Evolutionary conservation across 306 rosid species (phyloP).

Genomic region (Trichosanthes cucumerina): DNA sequence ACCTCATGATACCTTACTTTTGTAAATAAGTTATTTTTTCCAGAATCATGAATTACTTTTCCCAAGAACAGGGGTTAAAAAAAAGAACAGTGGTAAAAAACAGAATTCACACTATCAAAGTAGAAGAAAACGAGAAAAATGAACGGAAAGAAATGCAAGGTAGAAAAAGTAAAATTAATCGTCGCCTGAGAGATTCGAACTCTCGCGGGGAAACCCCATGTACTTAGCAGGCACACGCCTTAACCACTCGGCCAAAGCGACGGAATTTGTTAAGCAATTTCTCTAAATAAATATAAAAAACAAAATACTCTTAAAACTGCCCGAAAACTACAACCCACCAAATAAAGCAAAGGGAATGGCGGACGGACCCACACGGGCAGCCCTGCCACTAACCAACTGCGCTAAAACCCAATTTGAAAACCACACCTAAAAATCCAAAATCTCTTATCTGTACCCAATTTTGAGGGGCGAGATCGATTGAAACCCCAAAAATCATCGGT

Average conservation of each 20-base stretch:
- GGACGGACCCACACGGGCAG: neutral
- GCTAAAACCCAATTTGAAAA: neutral
- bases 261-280: neutral
- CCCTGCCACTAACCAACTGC: neutral
- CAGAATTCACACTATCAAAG: too few species aligned
- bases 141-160: too few species aligned
- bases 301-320: neutral
- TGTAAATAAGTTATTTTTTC: too few species aligned
- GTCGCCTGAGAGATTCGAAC: slow-evolving; percentile 70
- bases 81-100: too few species aligned
- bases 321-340: neutral
- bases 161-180: neutral
- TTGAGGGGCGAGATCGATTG: neutral
- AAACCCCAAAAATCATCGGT: neutral
- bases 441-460: neutral
- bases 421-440: neutral
- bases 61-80: too few species aligned
- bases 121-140: too few species aligned
- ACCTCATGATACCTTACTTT: too few species aligned
- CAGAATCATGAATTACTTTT: too few species aligned
- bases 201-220: slow-evolving; percentile 59
- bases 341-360: neutral
- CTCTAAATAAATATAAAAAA: neutral
- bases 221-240: slow-evolving; percentile 69
- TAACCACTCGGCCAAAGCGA: slow-evolving; percentile 78